A percentile compares a stretch with the other conserved stretches of the same genome.
Evolutionary conservation across 179 eudicot genomes (phyloP).

Genomic region (Heliamphora pulchella): DNA sequence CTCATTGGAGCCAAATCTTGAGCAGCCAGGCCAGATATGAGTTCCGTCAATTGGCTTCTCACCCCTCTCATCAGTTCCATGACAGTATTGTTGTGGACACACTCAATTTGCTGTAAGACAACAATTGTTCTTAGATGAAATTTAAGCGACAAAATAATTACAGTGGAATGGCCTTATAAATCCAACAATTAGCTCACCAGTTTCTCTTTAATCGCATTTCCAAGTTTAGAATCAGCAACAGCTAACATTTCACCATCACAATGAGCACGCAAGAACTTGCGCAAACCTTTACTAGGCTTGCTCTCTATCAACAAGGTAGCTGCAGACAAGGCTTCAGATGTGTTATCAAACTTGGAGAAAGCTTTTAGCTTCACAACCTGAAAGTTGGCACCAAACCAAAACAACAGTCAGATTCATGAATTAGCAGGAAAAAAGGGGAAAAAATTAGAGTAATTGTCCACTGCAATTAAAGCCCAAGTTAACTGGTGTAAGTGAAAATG

Average conservation of each 20-base stretch:
- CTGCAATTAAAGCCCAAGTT: conserved; percentile 7
- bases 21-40: conserved; percentile 67
- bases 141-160: background rate
- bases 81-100: conserved; percentile 70
- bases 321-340: conserved; percentile 73
- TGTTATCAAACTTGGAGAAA: conserved; percentile 89
- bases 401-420: background rate
- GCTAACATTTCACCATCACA: conserved; percentile 77
- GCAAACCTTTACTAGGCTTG: conserved; percentile 81
- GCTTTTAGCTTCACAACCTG: conserved; percentile 78
- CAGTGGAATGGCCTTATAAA: background rate
- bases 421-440: background rate
- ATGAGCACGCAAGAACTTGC: conserved; percentile 76
- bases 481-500: background rate
- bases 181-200: conserved; percentile 37
- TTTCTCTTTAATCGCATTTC: conserved; percentile 86
- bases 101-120: conserved; percentile 70
- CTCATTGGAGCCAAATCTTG: conserved; percentile 99
- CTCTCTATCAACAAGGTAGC: conserved; percentile 67
- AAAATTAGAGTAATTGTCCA: background rate
- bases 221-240: conserved; percentile 91
- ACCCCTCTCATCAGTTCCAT: conserved; percentile 93
- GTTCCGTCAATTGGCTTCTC: conserved; percentile 80
- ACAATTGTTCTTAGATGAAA: background rate
- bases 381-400: background rate